These are phyloP conservation scores for Aegilops umbellulata DNA, from an alignment of 176 grass and related monocot species.

Conservation along the genomic window DNA sequence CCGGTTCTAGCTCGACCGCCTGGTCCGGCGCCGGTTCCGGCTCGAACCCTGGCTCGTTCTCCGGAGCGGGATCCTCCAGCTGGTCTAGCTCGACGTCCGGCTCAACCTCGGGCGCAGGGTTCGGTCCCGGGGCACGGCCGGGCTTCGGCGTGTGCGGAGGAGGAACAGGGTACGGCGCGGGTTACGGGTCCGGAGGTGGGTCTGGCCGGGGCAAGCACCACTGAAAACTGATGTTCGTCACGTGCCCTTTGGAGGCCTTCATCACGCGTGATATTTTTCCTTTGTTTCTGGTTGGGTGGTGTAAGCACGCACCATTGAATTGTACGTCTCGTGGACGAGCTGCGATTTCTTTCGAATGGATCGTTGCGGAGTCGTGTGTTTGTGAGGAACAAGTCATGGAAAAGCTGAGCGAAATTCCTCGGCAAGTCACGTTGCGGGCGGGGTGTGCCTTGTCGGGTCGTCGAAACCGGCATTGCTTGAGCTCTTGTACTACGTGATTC, in stretches of 20 bases:
- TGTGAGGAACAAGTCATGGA: background rate
- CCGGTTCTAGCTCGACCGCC: conserved; percentile 23
- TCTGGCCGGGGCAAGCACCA: conserved; percentile 29
- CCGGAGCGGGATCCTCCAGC: conserved; percentile 28
- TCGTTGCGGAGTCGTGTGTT: too few relatives aligned
- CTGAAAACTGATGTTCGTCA: background rate
- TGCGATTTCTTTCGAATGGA: background rate
- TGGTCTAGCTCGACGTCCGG: conserved; percentile 46
- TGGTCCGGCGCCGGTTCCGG: conserved; percentile 18
- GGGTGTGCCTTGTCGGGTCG: background rate
- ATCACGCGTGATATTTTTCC: too few relatives aligned
- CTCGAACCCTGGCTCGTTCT: background rate
- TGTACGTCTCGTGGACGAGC: background rate
- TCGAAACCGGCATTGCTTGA: background rate
- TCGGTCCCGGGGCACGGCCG: background rate
- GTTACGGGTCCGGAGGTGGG: conserved; percentile 12
- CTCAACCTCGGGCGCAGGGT: conserved; percentile 27
- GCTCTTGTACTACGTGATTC: background rate
- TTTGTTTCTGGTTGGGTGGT: background rate
- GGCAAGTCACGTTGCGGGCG: background rate
- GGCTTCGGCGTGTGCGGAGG: background rate
- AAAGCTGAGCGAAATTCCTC: background rate
- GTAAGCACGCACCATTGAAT: background rate
- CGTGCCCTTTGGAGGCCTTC: too few relatives aligned
- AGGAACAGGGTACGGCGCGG: background rate